Conservation (phyloP, 768 basidiomycete genomes). For the Hygrocybe punicea region DNA sequence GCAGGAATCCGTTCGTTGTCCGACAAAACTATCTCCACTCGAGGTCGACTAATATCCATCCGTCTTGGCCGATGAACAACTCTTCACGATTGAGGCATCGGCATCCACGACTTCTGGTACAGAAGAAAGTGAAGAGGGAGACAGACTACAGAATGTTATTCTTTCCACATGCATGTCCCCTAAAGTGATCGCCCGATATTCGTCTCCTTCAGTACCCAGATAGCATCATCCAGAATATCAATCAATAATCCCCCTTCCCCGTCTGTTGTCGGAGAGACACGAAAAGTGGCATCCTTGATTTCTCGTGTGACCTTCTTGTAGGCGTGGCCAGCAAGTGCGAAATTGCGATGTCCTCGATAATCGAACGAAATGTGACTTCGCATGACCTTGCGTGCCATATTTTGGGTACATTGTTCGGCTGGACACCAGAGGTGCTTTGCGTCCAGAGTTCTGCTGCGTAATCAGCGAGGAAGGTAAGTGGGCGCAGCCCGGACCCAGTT, state of each 20-base stretch:
- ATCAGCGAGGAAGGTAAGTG: conserved; percentile 57
- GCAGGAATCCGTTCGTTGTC: too few species aligned
- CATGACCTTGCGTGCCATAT: conserved; percentile 52
- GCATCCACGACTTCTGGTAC: not conserved
- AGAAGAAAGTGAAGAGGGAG: too few species aligned
- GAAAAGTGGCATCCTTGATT: conserved; percentile 88
- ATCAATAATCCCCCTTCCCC: conserved; percentile 85
- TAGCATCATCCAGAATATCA: conserved; percentile 90
- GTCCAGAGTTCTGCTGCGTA: conserved; percentile 47
- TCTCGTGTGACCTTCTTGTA: conserved; percentile 77
- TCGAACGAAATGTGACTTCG: conserved; percentile 88
- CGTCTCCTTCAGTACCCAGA: conserved; percentile 71
- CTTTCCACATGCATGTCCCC: too few species aligned
- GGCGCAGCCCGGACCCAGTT: conserved; percentile 78
- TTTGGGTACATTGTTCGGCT: conserved; percentile 33
- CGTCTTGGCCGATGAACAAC: not conserved
- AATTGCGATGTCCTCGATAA: conserved; percentile 88
- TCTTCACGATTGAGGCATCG: not conserved
- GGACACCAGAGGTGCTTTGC: conserved; percentile 30
- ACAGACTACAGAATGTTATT: too few species aligned
- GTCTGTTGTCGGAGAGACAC: conserved; percentile 71
- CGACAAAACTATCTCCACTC: not conserved
- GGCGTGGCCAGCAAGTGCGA: conserved; percentile 84
- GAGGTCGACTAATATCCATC: not conserved
- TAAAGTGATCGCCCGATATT: conserved; percentile 73